A percentile compares a stretch with the other conserved stretches of the same genome.
Evolutionary conservation across 495 filamentous ascomycete species (phyloP).

Genomic region (Penicillium silybi): DNA sequence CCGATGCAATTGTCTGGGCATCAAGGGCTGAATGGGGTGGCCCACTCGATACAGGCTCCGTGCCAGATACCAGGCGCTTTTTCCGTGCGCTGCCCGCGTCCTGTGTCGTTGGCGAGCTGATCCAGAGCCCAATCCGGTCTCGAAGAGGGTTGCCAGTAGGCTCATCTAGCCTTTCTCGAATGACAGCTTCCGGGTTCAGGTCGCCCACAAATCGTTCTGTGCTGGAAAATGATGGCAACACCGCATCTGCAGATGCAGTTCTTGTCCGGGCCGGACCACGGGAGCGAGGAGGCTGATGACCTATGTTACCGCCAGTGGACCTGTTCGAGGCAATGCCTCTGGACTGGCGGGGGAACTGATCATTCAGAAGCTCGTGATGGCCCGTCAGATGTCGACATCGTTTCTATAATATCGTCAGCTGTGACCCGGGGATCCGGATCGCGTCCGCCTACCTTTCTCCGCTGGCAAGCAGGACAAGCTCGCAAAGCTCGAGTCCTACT

Average conservation of each 20-base stretch:
- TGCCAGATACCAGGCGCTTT: not conserved
- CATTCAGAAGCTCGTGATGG: slow-evolving; percentile 13
- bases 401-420: slow-evolving; percentile 24
- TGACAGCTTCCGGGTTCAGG: slow-evolving; percentile 46
- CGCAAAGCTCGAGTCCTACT: slow-evolving; percentile 30
- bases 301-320: not conserved
- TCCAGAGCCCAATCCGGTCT: slow-evolving; percentile 44
- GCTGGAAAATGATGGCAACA: slow-evolving; percentile 9
- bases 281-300: not conserved
- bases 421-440: not conserved
- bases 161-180: slow-evolving; percentile 35
- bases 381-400: slow-evolving; percentile 29
- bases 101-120: slow-evolving; percentile 26
- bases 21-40: slow-evolving; percentile 7
- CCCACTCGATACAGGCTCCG: not conserved
- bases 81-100: slow-evolving; percentile 1
- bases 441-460: slow-evolving; percentile 29
- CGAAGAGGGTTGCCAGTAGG: slow-evolving; percentile 29
- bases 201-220: slow-evolving; percentile 46
- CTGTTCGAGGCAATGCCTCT: not conserved
- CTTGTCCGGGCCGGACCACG: not conserved
- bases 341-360: slow-evolving; percentile 2
- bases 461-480: slow-evolving; percentile 35
- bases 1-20: slow-evolving; percentile 16
- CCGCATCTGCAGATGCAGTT: slow-evolving; percentile 5